Evolutionary conservation across 169 alveolate genomes (phyloP), one percentile per base, ranked within the genome.

Genomic region (Eimeria sp.): DNA sequence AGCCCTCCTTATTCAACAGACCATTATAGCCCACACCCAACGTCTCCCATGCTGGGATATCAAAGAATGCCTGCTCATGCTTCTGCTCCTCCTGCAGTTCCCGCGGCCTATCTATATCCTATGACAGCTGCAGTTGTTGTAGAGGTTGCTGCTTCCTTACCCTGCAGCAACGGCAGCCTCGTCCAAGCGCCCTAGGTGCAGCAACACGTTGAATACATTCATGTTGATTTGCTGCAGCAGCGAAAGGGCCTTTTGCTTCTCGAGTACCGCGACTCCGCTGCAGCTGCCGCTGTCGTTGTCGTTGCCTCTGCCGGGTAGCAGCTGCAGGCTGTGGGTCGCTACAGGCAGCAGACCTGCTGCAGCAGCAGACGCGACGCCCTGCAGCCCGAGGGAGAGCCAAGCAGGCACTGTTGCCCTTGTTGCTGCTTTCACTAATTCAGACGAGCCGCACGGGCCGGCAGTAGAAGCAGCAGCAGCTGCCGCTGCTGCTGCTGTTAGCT

Each of bases 401-500:
- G 92, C 92, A 34, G 75, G 80, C 45, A 40, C 82, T 61, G 92
- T 30, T 0, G 92, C 80, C 3, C 45, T 4, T 16, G 61, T 86
- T 61, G 92, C 92, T 86, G 92, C 92, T 9, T 58, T 80, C 78
- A 86, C 30, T 27, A 86, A 40, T 7, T 86, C 92, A 20, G 80
- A 27, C 27, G 92, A 58, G 61, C 92, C 75, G 18, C 40, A 54
- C 13, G 92, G 40, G 11, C 80, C 63, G 40, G 92, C 92, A 30
- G 78, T 80, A 47, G 92, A 78, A 25, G 92, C 92, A 58, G 92
- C 92, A 14, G 92, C 92, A 13, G 92, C 92, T 20, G 92, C 92
- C 43, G 92, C 78, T 30, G 92, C 92, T 86, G 92, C 92, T 34
- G 92, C 92, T 86, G 92, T 86, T 25, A 61, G 92, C 49, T 86